phyloP scores from a whole-genome alignment of 495 filamentous ascomycete genomes.

The Penicillium steckii region DNA sequence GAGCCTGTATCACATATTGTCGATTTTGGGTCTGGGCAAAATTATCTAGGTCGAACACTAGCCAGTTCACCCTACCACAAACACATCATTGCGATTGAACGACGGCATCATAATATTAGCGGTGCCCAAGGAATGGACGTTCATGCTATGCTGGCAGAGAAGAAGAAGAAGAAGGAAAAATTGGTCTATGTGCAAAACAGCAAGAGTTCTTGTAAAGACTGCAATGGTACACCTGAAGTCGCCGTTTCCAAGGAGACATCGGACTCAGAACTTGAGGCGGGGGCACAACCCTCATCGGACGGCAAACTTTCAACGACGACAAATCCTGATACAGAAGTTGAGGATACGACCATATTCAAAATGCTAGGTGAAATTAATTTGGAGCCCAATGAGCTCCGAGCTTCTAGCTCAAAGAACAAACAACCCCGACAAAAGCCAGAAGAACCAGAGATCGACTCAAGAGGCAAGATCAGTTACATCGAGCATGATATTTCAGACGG shows the following conservation, averaged over 20 bases:
- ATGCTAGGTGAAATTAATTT: constrained; percentile 41
- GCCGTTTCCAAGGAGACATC: background rate
- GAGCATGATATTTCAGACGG: constrained; percentile 57
- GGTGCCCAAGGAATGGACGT: constrained; percentile 83
- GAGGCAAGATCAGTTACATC: constrained; percentile 49
- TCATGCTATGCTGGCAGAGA: constrained; percentile 65
- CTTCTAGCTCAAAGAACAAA: constrained; percentile 1
- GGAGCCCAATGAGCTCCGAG: constrained; percentile 31
- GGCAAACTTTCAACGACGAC: constrained; percentile 2
- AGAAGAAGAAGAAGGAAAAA: constrained; percentile 44
- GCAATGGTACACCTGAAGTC: constrained; percentile 29
- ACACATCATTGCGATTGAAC: constrained; percentile 88
- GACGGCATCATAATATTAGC: constrained; percentile 76
- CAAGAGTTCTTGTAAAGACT: constrained; percentile 60
- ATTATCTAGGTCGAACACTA: constrained; percentile 86
- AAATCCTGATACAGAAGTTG: background rate
- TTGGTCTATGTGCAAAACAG: constrained; percentile 69
- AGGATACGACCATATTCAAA: constrained; percentile 34
- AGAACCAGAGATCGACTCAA: constrained; percentile 14
- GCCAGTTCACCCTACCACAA: constrained; percentile 82
- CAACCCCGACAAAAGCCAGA: constrained; percentile 30
- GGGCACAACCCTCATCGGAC: background rate
- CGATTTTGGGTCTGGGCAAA: constrained; percentile 95
- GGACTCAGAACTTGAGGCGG: background rate
- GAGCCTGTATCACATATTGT: constrained; percentile 80